These are phyloP conservation scores for Arabidopsis thaliana DNA, from an alignment of 345 rosid species.

Conservation along the genomic window DNA sequence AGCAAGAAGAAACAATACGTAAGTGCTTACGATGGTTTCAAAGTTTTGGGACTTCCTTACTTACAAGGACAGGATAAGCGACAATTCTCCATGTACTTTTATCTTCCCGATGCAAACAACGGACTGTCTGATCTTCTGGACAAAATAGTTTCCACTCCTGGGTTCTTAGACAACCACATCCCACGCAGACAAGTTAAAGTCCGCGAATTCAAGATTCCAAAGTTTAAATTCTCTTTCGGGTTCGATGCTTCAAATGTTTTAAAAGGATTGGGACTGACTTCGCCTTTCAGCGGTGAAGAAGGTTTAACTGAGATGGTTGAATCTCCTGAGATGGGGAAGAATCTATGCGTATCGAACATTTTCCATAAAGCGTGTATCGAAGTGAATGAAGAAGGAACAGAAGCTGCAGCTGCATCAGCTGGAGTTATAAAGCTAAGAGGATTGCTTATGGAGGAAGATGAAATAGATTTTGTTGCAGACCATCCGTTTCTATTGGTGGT, in stretches of 20 bases:
- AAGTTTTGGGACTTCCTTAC: constrained; percentile 78
- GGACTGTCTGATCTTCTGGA: constrained; percentile 62
- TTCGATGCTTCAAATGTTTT: constrained; percentile 61
- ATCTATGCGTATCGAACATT: constrained; percentile 54
- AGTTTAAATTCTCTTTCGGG: constrained; percentile 62
- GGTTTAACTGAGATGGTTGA: constrained; percentile 69
- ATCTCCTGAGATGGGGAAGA: constrained; percentile 47
- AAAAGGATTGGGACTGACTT: constrained; percentile 56
- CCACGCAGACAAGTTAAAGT: constrained; percentile 50
- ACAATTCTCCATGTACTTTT: constrained; percentile 71
- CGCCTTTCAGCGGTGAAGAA: constrained; percentile 60
- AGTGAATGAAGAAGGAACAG: constrained; percentile 82
- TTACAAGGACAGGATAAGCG: constrained; percentile 72
- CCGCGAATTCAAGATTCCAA: constrained; percentile 64
- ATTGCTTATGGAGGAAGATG: not conserved
- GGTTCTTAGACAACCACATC: constrained; percentile 58
- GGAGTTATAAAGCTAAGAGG: constrained; percentile 39
- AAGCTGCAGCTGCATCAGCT: constrained; percentile 72
- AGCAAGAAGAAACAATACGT: constrained; percentile 65
- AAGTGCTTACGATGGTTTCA: constrained; percentile 60
- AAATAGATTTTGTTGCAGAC: constrained; percentile 69
- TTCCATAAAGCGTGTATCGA: constrained; percentile 71
- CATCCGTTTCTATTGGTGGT: constrained; percentile 72
- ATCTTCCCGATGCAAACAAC: constrained; percentile 69
- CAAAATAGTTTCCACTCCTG: constrained; percentile 51